Evolutionary conservation across 306 rosid genomes (phyloP).

Genomic region (Cucurbita maxima): DNA sequence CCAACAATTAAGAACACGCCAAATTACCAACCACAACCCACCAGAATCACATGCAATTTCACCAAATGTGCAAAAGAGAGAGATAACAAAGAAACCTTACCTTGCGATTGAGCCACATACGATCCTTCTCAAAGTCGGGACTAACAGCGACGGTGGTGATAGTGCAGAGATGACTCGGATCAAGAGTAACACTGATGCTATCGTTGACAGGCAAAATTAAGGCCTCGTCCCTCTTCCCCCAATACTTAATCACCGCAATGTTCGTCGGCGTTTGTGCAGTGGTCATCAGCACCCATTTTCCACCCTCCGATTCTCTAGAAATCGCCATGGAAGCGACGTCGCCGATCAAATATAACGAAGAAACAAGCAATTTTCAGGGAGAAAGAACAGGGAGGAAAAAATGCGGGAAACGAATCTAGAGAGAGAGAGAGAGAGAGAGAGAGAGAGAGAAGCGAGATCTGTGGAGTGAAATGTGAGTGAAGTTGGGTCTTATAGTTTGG

Average conservation of each 20-base stretch:
- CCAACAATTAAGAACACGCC: not conserved
- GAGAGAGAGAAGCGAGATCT: constrained; percentile 1
- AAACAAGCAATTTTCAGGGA: not conserved
- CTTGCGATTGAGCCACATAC: constrained; percentile 96
- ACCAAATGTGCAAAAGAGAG: not conserved
- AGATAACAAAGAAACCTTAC: constrained; percentile 8
- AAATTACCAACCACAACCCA: not conserved
- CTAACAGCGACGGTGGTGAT: constrained; percentile 93
- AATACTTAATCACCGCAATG: constrained; percentile 92
- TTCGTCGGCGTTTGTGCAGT: constrained; percentile 95
- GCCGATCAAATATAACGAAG: not conserved
- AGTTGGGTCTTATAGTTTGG: not conserved
- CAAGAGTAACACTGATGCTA: constrained; percentile 92
- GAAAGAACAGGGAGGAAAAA: not conserved
- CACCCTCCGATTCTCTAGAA: constrained; percentile 27
- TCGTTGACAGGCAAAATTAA: constrained; percentile 83
- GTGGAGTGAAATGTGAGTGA: not conserved
- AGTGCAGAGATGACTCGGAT: constrained; percentile 80
- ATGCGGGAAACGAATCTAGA: constrained; percentile 8
- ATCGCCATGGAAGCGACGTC: not conserved
- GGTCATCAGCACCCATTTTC: constrained; percentile 62
- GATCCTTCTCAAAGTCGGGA: constrained; percentile 63
- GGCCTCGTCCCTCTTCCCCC: constrained; percentile 92
- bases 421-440: constrained; percentile 1
- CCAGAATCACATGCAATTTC: not conserved